phyloP scores from a whole-genome alignment of 805 yeast genomes.

The Lipomyces japonicus region DNA sequence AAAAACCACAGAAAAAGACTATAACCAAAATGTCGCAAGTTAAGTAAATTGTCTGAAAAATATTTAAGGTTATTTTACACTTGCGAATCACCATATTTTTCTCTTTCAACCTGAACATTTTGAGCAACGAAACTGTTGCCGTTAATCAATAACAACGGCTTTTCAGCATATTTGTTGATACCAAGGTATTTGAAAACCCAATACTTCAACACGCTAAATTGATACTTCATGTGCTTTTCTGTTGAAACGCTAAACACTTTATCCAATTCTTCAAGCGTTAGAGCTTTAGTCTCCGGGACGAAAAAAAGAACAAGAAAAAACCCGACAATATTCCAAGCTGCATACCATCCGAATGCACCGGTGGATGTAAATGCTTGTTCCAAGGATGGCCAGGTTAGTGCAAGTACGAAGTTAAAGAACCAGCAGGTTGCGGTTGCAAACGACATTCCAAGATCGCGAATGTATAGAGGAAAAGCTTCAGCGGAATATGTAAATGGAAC shows the following conservation, averaged over 20 bases:
- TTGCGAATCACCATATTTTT: too few relatives aligned
- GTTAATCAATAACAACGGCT: too few relatives aligned
- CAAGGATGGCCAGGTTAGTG: conserved; percentile 78
- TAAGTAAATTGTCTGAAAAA: too few relatives aligned
- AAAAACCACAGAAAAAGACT: too few relatives aligned
- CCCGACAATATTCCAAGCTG: conserved; percentile 77
- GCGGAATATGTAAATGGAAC: conserved; percentile 88
- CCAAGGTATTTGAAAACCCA: conserved; percentile 31
- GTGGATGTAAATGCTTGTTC: conserved; percentile 63
- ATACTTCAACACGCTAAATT: conserved; percentile 41
- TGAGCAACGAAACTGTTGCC: too few relatives aligned
- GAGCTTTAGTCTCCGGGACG: conserved; percentile 63
- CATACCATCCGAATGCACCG: conserved; percentile 88
- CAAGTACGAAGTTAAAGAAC: conserved; percentile 55
- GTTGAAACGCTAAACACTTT: conserved; percentile 33
- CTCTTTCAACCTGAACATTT: too few relatives aligned
- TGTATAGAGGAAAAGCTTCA: conserved; percentile 74
- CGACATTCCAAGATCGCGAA: conserved; percentile 78
- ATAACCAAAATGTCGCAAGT: too few relatives aligned
- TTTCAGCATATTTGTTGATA: background rate
- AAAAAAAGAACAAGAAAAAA: conserved; percentile 53
- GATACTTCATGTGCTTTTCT: conserved; percentile 19
- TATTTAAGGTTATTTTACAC: too few relatives aligned
- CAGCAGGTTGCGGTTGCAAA: conserved; percentile 62
- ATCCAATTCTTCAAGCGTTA: conserved; percentile 56